A percentile compares a stretch with the other conserved stretches of the same genome.
These are phyloP conservation scores for Lasiosphaeria hispida DNA, from an alignment of 495 filamentous ascomycete genomes.

Conservation along the genomic window DNA sequence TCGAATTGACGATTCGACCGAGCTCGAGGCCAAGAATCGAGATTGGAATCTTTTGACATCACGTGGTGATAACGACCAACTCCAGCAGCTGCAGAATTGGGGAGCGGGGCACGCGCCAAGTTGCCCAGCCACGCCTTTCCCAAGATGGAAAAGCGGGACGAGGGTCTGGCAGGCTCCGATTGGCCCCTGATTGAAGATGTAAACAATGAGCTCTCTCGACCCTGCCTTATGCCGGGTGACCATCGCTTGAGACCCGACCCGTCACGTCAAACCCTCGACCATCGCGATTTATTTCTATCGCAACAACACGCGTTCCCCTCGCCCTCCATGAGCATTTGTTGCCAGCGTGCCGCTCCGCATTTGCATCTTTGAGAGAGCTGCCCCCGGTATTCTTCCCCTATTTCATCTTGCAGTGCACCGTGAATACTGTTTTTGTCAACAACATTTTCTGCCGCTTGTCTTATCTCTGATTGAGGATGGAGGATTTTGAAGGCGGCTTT, in stretches of 20 bases:
- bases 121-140: neutral
- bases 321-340: neutral
- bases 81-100: neutral
- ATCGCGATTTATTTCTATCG: constrained; percentile 10
- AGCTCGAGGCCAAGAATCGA: constrained; percentile 1
- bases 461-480: neutral
- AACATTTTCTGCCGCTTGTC: neutral
- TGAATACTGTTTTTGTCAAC: neutral
- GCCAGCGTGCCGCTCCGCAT: neutral
- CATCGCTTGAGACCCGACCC: neutral
- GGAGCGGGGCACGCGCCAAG: neutral
- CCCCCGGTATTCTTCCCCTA: no score
- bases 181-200: constrained; percentile 28
- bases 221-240: neutral
- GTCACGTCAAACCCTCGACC: neutral
- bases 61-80: constrained; percentile 28
- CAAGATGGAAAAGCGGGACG: neutral
- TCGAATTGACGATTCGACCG: neutral
- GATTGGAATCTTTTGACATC: constrained; percentile 20
- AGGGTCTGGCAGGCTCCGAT: constrained; percentile 6
- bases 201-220: constrained; percentile 22
- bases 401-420: neutral
- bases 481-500: neutral
- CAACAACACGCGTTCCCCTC: neutral
- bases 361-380: no score